phyloP scores from a whole-genome alignment of 192 early-diverging fungal genomes.

The Gryganskiella cystojenkinii region DNA sequence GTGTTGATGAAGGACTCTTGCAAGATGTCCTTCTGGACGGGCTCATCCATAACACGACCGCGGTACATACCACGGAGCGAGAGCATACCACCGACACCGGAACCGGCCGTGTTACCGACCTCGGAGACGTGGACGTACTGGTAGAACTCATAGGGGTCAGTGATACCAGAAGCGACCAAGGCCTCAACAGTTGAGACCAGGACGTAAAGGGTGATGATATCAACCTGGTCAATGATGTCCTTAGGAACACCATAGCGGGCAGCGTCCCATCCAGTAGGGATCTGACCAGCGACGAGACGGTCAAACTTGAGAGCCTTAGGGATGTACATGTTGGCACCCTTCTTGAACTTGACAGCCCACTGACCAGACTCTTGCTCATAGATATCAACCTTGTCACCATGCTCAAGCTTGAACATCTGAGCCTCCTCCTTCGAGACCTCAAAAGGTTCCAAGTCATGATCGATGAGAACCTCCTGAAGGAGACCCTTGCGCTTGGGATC shows the following conservation, averaged over 20 bases:
- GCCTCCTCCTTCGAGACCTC: constrained; percentile 91
- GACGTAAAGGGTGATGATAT: constrained; percentile 90
- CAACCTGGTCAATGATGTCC: constrained; percentile 92
- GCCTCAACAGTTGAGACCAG: constrained; percentile 94
- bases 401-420: constrained; percentile 81
- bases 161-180: constrained; percentile 89
- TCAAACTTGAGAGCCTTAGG: constrained; percentile 95
- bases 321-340: constrained; percentile 88
- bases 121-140: constrained; percentile 95
- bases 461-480: constrained; percentile 90
- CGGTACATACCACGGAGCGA: constrained; percentile 84
- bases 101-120: constrained; percentile 91
- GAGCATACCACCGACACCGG: constrained; percentile 89
- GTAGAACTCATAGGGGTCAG: constrained; percentile 98
- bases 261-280: constrained; percentile 96
- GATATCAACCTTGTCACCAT: constrained; percentile 82
- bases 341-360: constrained; percentile 83
- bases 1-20: constrained; percentile 98
- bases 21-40: constrained; percentile 90
- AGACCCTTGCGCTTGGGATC: constrained; percentile 88
- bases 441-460: constrained; percentile 87
- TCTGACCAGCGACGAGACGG: constrained; percentile 87
- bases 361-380: constrained; percentile 73
- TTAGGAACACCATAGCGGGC: constrained; percentile 91
- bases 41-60: constrained; percentile 82